phyloP scores from a whole-genome alignment of 129 eudicot genomes.

The Ambrosia artemisiifolia region DNA sequence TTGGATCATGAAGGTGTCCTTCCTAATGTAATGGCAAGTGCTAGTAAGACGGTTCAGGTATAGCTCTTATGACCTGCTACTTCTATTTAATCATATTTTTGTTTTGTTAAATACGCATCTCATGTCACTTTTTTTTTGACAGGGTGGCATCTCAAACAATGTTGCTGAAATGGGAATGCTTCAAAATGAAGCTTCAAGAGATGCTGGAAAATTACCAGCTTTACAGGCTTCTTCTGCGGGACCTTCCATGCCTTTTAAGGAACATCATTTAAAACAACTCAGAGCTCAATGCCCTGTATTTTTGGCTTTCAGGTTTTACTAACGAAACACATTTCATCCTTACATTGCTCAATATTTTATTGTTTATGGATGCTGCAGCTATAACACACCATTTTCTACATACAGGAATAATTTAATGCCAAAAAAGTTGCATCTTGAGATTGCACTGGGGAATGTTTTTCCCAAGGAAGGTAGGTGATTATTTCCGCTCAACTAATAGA shows the following conservation, averaged over 20 bases:
- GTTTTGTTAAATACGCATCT: constrained; percentile 6
- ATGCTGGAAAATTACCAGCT: constrained; percentile 61
- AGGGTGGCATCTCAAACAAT: constrained; percentile 53
- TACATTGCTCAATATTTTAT: constrained; percentile 1
- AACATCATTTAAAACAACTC: constrained; percentile 90
- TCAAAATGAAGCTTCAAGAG: constrained; percentile 56
- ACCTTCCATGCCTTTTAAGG: constrained; percentile 73
- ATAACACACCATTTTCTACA: constrained; percentile 10
- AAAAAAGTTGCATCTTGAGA: constrained; percentile 86
- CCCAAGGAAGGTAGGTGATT: constrained; percentile 66
- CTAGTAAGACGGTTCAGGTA: constrained; percentile 65
- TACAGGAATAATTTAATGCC: constrained; percentile 83
- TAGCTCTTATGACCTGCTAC: constrained; percentile 3
- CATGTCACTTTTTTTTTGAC: constrained; percentile 13
- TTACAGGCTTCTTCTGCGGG: constrained; percentile 38
- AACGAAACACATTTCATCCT: background rate
- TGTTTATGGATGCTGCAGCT: constrained; percentile 1
- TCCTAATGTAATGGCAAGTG: constrained; percentile 36
- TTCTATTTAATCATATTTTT: background rate
- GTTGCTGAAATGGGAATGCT: constrained; percentile 46
- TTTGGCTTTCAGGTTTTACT: constrained; percentile 78
- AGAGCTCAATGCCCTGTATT: constrained; percentile 98
- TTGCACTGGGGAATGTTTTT: constrained; percentile 80
- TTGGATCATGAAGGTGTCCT: constrained; percentile 55
- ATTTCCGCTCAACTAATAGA: background rate